Percentiles rank a stretch among this genome's conserved stretches.
Evolutionary conservation across 129 eudicot genomes (phyloP).

Genomic region (Deinandra increscens): DNA sequence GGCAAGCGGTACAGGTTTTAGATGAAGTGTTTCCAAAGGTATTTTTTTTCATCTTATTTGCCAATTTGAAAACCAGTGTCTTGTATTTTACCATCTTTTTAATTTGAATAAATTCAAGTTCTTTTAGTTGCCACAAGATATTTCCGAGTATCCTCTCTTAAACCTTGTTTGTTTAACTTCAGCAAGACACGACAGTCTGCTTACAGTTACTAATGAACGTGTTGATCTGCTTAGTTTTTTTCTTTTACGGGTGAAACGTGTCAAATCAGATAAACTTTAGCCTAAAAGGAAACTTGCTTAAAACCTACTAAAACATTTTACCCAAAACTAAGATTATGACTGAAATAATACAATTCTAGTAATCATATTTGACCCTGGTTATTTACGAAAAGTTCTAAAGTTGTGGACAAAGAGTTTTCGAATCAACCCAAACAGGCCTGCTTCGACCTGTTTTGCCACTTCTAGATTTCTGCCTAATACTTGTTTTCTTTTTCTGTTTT

Average conservation of each 20-base stretch:
- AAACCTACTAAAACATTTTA: constrained; percentile 3
- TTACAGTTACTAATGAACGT: background rate
- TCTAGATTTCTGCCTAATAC: background rate
- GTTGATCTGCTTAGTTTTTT: background rate
- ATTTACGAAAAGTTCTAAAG: background rate
- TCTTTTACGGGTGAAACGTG: background rate
- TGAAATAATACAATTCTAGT: background rate
- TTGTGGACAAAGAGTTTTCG: background rate
- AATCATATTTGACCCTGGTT: background rate
- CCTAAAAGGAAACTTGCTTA: background rate
- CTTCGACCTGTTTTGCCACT: background rate
- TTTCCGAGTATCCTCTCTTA: background rate
- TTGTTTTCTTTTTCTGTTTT: background rate
- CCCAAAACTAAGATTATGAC: no score
- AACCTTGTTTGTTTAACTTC: background rate
- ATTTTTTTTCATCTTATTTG: background rate
- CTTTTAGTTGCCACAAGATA: background rate
- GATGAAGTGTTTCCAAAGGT: constrained; percentile 75
- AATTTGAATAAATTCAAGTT: background rate
- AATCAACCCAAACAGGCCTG: background rate
- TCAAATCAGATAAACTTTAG: background rate
- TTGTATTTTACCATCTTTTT: background rate
- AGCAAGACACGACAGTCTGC: background rate
- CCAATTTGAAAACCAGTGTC: background rate
- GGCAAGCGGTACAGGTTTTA: constrained; percentile 61